Percentiles rank a stretch among this genome's conserved stretches.
phyloP scores from a whole-genome alignment of 2,329 filamentous ascomycete genomes.

The Trichoderma koningiopsis region DNA sequence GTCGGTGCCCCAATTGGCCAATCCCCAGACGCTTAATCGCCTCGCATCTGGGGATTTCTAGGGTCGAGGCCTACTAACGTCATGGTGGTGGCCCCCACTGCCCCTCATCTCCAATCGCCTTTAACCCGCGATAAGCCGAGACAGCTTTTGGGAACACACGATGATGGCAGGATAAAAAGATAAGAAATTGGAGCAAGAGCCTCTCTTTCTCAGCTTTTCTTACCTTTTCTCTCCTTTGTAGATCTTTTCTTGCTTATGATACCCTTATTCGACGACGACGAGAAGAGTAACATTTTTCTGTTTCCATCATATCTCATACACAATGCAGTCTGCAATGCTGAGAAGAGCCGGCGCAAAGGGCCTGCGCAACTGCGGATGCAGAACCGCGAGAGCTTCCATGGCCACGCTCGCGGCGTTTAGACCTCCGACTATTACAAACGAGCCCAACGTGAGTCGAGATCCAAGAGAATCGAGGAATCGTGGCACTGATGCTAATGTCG shows the following conservation, averaged over 20 bases:
- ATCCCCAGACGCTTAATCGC: conserved; percentile 9
- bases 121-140: conserved; percentile 29
- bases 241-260: background rate
- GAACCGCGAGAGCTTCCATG: conserved; percentile 38
- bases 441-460: conserved; percentile 78
- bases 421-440: conserved; percentile 83
- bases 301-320: background rate
- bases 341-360: conserved; percentile 38
- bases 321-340: conserved; percentile 42
- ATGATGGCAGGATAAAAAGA: background rate
- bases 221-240: background rate
- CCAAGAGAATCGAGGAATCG: background rate
- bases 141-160: background rate
- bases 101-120: conserved; percentile 22
- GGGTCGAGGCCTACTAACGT: background rate
- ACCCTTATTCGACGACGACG: background rate
- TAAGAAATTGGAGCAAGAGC: background rate
- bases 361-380: conserved; percentile 36
- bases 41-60: background rate
- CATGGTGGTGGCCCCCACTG: conserved; percentile 18
- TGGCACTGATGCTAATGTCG: background rate
- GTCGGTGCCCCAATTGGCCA: conserved; percentile 8
- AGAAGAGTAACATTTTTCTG: background rate
- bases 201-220: background rate
- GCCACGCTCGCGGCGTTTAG: conserved; percentile 81